Evolutionary conservation across 148 eudicot species (phyloP).

Genomic region (Beta vulgaris): DNA sequence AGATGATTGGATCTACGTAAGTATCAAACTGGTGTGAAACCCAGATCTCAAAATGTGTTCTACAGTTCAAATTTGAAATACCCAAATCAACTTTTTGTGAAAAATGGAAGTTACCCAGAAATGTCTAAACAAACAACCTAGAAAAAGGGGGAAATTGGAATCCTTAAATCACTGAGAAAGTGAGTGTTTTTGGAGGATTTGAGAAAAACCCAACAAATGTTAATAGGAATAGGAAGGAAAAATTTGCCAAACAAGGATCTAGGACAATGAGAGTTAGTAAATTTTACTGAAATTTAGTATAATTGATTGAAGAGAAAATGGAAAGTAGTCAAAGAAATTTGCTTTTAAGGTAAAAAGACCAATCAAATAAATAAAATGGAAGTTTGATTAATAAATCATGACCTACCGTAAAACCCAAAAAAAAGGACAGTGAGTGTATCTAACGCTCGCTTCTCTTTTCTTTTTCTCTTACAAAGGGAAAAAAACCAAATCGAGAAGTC

Average conservation of each 20-base stretch:
- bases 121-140: neutral
- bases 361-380: neutral
- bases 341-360: neutral
- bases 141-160: neutral
- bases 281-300: neutral
- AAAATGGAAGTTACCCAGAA: neutral
- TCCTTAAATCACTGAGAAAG: neutral
- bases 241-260: neutral
- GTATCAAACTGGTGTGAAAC: neutral
- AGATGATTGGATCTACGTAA: conserved; percentile 10
- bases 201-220: neutral
- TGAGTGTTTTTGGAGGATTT: neutral
- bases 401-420: neutral
- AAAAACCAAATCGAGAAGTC: neutral
- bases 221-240: neutral
- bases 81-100: conserved; percentile 16
- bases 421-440: neutral
- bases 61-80: neutral
- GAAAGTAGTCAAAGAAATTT: neutral
- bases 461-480: too few relatives aligned
- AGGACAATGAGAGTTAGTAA: neutral
- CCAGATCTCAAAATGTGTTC: conserved; percentile 13
- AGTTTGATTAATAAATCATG: neutral
- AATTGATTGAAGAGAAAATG: neutral
- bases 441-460: neutral